Evolutionary conservation across 805 yeast species (phyloP).

Genomic region (Metschnikowia matae): DNA sequence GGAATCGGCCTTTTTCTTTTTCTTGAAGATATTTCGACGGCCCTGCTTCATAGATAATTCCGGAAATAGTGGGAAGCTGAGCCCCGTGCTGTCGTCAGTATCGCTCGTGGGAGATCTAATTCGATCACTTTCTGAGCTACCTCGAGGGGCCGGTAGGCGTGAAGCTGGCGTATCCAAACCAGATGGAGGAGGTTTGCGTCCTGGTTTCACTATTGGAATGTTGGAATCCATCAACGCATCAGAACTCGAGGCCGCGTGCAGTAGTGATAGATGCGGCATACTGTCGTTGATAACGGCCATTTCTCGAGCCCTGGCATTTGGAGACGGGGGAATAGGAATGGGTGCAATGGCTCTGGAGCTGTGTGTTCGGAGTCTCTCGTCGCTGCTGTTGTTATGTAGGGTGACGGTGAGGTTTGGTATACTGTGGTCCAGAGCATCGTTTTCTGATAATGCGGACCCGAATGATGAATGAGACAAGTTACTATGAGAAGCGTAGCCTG

Average conservation of each 20-base stretch:
- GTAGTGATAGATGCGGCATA: constrained; percentile 14
- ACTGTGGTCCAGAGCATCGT: not conserved
- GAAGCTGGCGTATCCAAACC: not conserved
- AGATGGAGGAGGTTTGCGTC: constrained; percentile 14
- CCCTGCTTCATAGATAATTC: constrained; percentile 17
- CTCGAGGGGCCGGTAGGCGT: not conserved
- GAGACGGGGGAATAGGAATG: constrained; percentile 26
- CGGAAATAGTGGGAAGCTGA: constrained; percentile 34
- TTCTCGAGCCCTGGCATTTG: constrained; percentile 26
- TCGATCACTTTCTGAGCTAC: not conserved
- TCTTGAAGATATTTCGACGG: constrained; percentile 11
- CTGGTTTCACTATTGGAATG: constrained; percentile 5
- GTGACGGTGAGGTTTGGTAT: constrained; percentile 2
- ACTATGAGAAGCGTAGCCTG: constrained; percentile 6
- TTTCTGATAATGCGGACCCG: constrained; percentile 24
- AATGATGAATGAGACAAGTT: constrained; percentile 25
- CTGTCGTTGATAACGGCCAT: constrained; percentile 20
- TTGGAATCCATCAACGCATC: constrained; percentile 11
- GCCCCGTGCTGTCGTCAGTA: constrained; percentile 11
- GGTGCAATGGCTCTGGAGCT: constrained; percentile 17
- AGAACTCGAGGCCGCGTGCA: constrained; percentile 9
- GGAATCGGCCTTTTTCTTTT: constrained; percentile 5
- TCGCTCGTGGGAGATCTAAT: constrained; percentile 5
- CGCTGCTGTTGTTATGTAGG: not conserved
- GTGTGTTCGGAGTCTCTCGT: not conserved